These are phyloP conservation scores for Nicotiana paniculata DNA, from an alignment of 257 asterid species.

Conservation along the genomic window DNA sequence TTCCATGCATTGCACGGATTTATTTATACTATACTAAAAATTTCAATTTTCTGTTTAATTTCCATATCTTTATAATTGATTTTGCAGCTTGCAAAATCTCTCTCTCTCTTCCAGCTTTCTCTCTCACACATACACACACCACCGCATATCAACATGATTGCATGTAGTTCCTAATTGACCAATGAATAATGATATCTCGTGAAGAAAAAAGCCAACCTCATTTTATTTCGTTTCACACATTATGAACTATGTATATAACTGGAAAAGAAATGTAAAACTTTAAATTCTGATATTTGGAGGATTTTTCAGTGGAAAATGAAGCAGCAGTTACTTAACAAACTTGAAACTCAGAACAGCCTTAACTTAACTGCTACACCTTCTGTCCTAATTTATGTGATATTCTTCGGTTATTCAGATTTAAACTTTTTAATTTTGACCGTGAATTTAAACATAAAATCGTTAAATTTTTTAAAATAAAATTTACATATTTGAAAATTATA, in stretches of 20 bases:
- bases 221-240: background rate
- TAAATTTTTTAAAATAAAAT: no score
- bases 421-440: no score
- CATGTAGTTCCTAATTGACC: background rate
- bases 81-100: background rate
- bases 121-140: slow-evolving; percentile 14
- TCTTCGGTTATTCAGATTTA: no score
- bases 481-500: no score
- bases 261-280: no score
- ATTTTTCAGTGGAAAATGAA: no score
- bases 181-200: background rate
- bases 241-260: background rate
- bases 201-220: background rate
- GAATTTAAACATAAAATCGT: no score
- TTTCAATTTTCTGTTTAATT: background rate
- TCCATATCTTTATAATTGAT: slow-evolving; percentile 1
- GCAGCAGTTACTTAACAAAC: no score
- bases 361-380: no score
- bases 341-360: no score
- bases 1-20: slow-evolving; percentile 22
- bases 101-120: background rate
- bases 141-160: slow-evolving; percentile 8
- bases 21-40: background rate
- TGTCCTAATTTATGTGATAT: no score
- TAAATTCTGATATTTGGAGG: no score